Percentiles rank a stretch among this genome's conserved stretches.
Conservation (phyloP, 805 yeast genomes). For the Wickerhamiella domercqiae region DNA sequence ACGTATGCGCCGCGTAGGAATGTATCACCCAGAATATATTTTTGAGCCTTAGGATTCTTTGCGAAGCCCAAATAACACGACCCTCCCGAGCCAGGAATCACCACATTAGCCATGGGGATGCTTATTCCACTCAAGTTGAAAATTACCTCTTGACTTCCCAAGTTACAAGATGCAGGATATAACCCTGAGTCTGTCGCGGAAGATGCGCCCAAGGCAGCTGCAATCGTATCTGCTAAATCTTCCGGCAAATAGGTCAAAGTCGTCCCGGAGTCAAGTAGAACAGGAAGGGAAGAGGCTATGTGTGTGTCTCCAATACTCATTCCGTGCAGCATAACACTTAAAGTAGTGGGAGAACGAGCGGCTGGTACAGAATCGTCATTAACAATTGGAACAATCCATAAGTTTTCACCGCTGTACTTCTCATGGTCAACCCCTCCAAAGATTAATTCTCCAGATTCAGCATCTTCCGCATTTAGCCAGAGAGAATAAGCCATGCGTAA, state of each 20-base stretch:
- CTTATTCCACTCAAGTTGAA: slow-evolving; percentile 38
- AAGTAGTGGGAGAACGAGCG: slow-evolving; percentile 4
- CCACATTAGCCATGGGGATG: slow-evolving; percentile 31
- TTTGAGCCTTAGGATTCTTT: slow-evolving; percentile 15
- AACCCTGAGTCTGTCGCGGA: background rate
- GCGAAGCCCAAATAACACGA: slow-evolving; percentile 17
- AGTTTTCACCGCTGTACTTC: slow-evolving; percentile 25
- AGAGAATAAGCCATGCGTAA: slow-evolving; percentile 30
- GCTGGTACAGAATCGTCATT: slow-evolving; percentile 4
- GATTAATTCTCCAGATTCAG: slow-evolving; percentile 24
- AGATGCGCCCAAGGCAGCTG: slow-evolving; percentile 5
- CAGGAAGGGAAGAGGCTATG: slow-evolving; percentile 3
- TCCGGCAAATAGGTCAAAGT: slow-evolving; percentile 31
- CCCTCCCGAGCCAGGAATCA: slow-evolving; percentile 9
- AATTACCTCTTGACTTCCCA: slow-evolving; percentile 21
- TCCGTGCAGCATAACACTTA: slow-evolving; percentile 9
- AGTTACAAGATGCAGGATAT: background rate
- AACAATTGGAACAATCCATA: slow-evolving; percentile 23
- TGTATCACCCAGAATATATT: slow-evolving; percentile 35
- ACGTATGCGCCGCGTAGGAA: slow-evolving; percentile 45
- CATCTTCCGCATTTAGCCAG: slow-evolving; percentile 24
- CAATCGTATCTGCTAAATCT: slow-evolving; percentile 6
- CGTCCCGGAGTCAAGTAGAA: slow-evolving; percentile 34
- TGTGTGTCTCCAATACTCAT: background rate
- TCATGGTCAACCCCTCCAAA: slow-evolving; percentile 31